A percentile compares a stretch with the other conserved stretches of the same genome.
Evolutionary conservation across 2,329 filamentous ascomycete genomes (phyloP).

Genomic region (Aspergillus versicolor): DNA sequence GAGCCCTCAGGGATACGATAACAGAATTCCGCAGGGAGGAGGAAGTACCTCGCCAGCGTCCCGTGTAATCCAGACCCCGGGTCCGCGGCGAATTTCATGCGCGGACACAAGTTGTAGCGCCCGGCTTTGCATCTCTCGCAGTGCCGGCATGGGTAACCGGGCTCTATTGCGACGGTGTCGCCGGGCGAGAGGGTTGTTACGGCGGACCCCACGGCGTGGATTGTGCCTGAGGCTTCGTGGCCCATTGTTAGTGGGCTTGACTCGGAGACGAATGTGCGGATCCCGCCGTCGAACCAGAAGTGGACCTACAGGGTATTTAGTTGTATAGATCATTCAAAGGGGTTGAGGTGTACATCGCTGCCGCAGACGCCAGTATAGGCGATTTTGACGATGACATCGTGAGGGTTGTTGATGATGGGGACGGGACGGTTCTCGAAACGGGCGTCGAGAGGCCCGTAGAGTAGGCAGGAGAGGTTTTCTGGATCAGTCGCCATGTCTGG

Average conservation of each 20-base stretch:
- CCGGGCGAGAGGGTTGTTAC: constrained; percentile 27
- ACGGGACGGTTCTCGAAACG: constrained; percentile 39
- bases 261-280: constrained; percentile 29
- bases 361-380: constrained; percentile 47
- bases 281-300: constrained; percentile 40
- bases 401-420: constrained; percentile 33
- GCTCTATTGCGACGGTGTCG: constrained; percentile 37
- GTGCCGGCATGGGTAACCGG: constrained; percentile 34
- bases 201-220: constrained; percentile 25
- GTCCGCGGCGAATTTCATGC: constrained; percentile 43
- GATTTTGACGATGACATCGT: constrained; percentile 46
- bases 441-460: constrained; percentile 41
- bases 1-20: constrained; percentile 36
- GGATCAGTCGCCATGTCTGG: no score
- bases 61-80: constrained; percentile 35
- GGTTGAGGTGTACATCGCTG: constrained; percentile 30
- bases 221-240: constrained; percentile 34
- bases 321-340: background rate
- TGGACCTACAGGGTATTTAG: constrained; percentile 28
- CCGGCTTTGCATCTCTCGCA: constrained; percentile 40
- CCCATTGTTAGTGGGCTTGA: constrained; percentile 31
- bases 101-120: constrained; percentile 42
- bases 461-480: constrained; percentile 42
- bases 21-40: constrained; percentile 39
- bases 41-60: constrained; percentile 39